Evolutionary conservation across 306 rosid species (phyloP).

Genomic region (Gynostemma pentaphyllum): DNA sequence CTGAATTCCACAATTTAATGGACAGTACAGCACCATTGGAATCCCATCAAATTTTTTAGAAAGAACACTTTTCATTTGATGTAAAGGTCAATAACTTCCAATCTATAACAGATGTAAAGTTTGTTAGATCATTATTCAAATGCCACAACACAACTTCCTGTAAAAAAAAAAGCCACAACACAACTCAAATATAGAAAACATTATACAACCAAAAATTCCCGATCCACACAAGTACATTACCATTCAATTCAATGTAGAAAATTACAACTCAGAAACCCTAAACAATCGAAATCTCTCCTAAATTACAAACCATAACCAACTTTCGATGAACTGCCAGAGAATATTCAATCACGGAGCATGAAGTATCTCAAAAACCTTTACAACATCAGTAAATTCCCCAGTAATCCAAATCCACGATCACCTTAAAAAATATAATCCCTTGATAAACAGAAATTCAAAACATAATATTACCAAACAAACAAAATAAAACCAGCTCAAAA

Average conservation of each 20-base stretch:
- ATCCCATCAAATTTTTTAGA: background rate
- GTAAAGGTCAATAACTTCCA: background rate
- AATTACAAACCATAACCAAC: background rate
- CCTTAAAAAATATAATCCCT: background rate
- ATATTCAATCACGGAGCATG: background rate
- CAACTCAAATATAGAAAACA: background rate
- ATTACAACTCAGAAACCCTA: slow-evolving; percentile 8
- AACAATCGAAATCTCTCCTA: background rate
- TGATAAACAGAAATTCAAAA: background rate
- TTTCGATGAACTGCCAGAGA: too few species aligned
- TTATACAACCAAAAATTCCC: background rate
- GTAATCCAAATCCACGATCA: background rate
- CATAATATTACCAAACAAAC: background rate
- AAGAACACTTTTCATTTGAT: background rate
- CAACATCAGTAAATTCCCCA: background rate
- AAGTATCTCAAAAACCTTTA: background rate
- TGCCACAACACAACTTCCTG: too few species aligned
- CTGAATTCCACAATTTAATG: background rate
- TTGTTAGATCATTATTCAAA: background rate
- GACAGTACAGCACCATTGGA: background rate
- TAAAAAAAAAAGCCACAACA: too few species aligned
- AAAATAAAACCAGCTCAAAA: background rate
- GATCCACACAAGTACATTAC: background rate
- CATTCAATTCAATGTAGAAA: background rate
- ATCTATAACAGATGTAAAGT: background rate